Base-by-base conservation (phyloP, 192 early-diverging fungal genomes). In the Podochytrium sp. region DNA sequence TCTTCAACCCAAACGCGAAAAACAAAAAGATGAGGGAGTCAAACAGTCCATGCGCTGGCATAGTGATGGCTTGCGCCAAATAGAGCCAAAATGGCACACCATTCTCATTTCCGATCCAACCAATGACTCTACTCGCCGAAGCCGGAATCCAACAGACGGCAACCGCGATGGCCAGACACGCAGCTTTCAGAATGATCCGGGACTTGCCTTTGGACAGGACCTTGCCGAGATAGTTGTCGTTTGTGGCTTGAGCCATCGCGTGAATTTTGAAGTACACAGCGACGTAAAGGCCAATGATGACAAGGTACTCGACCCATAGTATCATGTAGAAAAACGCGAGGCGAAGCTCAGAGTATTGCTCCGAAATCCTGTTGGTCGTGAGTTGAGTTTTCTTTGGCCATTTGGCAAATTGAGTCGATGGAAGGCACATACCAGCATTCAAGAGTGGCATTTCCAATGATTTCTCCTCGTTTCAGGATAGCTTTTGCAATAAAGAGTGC, bases 361-460 rank as follows among this genome's bases (percentile, higher is more conserved):
- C n/a, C 0, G 63, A 40, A 6, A 65, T 65, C 63, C 52, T 55
- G 29, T 18, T 55, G 18, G 52, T n/a, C n/a, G n/a, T n/a, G n/a
- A n/a, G n/a, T n/a, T n/a, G n/a, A n/a, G n/a, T n/a, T n/a, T n/a
- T n/a, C n/a, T n/a, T n/a, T n/a, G n/a, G n/a, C n/a, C n/a, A n/a
- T n/a, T n/a, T n/a, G n/a, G 12, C 20, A n/a, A n/a, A n/a, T n/a
- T n/a, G n/a, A n/a, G n/a, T n/a, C n/a, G n/a, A n/a, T n/a, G n/a
- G n/a, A n/a, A n/a, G n/a, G n/a, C 6, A 55, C 52, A 18, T 55
- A 55, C 52, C 63, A 65, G 63, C 63, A 65, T 49, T 47, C 63
- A 1, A 65, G 3, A 1, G 18, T 20, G 0, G 63, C 38, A 29
- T 65, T 39, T 25, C 63, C 63, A 18, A 65, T 65, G 5, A 49